Percentiles rank a stretch among this genome's conserved stretches.
These are phyloP conservation scores for Aspergillus ochraceus DNA, from an alignment of 2,329 filamentous ascomycete genomes.

Conservation along the genomic window DNA sequence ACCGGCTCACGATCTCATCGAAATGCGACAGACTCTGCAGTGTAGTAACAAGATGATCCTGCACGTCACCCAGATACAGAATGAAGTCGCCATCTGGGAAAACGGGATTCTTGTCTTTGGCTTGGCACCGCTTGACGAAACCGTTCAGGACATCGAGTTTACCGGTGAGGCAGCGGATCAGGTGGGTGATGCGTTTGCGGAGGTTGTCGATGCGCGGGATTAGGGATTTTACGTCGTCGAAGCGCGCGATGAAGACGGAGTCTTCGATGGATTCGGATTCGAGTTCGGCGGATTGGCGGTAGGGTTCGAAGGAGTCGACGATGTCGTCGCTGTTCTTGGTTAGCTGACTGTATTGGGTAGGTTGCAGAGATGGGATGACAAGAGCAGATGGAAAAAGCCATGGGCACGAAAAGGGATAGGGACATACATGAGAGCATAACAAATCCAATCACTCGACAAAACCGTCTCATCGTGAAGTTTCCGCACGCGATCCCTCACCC, in stretches of 20 bases:
- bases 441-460: constrained; percentile 95
- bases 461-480: constrained; percentile 88
- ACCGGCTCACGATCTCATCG: constrained; percentile 91
- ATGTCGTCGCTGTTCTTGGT: constrained; percentile 73
- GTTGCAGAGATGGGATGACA: too few relatives aligned
- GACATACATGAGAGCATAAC: constrained; percentile 88
- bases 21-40: constrained; percentile 90
- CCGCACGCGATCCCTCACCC: constrained; percentile 84
- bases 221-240: constrained; percentile 82
- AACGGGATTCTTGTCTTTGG: constrained; percentile 76
- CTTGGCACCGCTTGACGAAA: constrained; percentile 94
- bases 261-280: constrained; percentile 93
- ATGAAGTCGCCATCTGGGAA: constrained; percentile 93
- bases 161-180: constrained; percentile 85
- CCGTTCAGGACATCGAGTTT: constrained; percentile 96
- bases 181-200: constrained; percentile 87
- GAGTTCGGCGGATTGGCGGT: constrained; percentile 77
- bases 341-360: neutral
- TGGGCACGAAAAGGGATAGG: neutral
- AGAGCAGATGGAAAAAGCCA: too few relatives aligned
- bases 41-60: constrained; percentile 98
- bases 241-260: constrained; percentile 84
- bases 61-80: constrained; percentile 92
- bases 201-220: constrained; percentile 81
- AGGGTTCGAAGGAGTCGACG: constrained; percentile 87